These are phyloP conservation scores for Zymoseptoria pseudotritici DNA, from an alignment of 2,329 filamentous ascomycete genomes.

Conservation along the genomic window DNA sequence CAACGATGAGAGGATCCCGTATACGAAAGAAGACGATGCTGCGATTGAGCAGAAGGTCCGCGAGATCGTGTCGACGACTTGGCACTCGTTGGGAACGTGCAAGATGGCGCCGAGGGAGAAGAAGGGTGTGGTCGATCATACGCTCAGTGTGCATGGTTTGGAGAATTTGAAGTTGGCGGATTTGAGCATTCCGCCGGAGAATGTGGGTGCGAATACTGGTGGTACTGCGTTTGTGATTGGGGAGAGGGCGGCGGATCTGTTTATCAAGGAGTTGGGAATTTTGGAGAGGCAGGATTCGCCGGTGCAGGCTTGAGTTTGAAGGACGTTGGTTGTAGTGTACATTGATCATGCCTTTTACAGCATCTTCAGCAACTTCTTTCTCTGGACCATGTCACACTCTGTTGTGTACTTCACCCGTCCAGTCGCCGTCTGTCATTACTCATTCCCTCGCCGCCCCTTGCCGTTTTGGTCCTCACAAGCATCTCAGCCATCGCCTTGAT, in stretches of 20 bases:
- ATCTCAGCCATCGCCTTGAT: no score
- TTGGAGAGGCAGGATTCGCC: conserved; percentile 11
- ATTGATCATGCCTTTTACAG: neutral
- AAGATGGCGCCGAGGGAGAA: conserved; percentile 32
- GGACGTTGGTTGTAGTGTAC: neutral
- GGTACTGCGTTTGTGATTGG: conserved; percentile 39
- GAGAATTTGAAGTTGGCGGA: conserved; percentile 38
- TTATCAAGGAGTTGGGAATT: conserved; percentile 34
- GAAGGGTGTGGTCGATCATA: conserved; percentile 34
- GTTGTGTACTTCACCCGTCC: no score
- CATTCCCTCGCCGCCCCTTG: no score
- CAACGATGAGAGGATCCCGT: conserved; percentile 39
- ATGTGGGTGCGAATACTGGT: conserved; percentile 42
- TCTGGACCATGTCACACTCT: neutral
- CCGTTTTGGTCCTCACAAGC: no score
- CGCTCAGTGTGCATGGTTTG: conserved; percentile 36
- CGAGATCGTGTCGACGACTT: conserved; percentile 34
- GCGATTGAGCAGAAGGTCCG: conserved; percentile 37
- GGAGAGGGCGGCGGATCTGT: conserved; percentile 36
- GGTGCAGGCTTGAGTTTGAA: neutral
- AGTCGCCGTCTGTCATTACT: no score
- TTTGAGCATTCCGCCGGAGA: conserved; percentile 35
- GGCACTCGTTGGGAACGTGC: conserved; percentile 37
- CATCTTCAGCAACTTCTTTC: neutral
- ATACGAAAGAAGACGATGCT: conserved; percentile 30